phyloP scores from a whole-genome alignment of 2,329 filamentous ascomycete genomes.

The Aspergillus piperis region DNA sequence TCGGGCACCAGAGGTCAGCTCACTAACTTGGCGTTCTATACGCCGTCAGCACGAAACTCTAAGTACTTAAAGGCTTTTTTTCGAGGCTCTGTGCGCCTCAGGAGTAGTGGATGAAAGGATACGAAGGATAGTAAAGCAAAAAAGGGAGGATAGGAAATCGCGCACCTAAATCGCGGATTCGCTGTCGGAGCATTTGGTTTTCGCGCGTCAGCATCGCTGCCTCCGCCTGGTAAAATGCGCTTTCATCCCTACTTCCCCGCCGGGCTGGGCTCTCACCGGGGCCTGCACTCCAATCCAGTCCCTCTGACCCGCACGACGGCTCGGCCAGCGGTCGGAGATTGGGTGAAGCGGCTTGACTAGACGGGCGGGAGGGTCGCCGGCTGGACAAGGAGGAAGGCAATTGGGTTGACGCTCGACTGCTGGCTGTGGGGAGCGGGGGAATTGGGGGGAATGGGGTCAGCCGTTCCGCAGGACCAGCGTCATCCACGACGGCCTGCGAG shows the following conservation, averaged over 20 bases:
- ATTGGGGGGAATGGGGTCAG: constrained; percentile 42
- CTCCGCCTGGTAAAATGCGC: constrained; percentile 51
- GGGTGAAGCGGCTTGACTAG: constrained; percentile 42
- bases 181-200: constrained; percentile 50
- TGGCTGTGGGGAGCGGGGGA: constrained; percentile 28
- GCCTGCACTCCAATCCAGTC: constrained; percentile 28
- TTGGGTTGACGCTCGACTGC: constrained; percentile 37
- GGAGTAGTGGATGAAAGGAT: neutral
- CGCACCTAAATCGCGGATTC: constrained; percentile 51
- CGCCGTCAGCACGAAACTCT: constrained; percentile 4
- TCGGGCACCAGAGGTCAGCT: constrained; percentile 23
- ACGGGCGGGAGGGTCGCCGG: constrained; percentile 36
- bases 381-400: constrained; percentile 37
- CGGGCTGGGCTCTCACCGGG: constrained; percentile 31
- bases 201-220: constrained; percentile 49
- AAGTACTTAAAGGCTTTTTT: neutral
- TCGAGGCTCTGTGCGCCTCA: neutral
- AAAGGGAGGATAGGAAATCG: constrained; percentile 4
- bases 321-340: constrained; percentile 36
- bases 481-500: constrained; percentile 42
- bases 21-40: constrained; percentile 35
- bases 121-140: neutral
- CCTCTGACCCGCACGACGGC: constrained; percentile 26
- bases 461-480: constrained; percentile 47
- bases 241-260: constrained; percentile 49